Percentiles rank a stretch among this genome's conserved stretches.
phyloP scores from a whole-genome alignment of 1,284 basidiomycete species.

The Austroboletus novae-zelandiae region DNA sequence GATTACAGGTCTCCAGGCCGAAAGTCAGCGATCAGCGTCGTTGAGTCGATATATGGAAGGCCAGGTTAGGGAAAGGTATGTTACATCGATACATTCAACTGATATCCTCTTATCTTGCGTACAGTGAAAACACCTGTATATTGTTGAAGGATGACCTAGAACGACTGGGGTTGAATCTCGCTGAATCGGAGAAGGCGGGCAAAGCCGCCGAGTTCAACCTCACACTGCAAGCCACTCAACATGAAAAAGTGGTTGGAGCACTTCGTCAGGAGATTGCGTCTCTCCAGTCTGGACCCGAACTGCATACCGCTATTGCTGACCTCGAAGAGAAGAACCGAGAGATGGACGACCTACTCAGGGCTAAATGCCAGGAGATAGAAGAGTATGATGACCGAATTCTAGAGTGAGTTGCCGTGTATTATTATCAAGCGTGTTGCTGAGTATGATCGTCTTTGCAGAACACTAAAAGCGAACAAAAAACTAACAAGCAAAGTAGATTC shows the following conservation, averaged over 20 bases:
- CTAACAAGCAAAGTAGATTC: conserved; percentile 64
- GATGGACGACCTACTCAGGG: conserved; percentile 66
- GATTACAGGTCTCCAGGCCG: conserved; percentile 57
- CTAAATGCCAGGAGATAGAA: conserved; percentile 75
- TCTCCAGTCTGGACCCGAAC: conserved; percentile 51
- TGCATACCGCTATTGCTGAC: conserved; percentile 53
- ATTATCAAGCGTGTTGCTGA: conserved; percentile 1
- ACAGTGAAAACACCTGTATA: conserved; percentile 47
- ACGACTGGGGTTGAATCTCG: conserved; percentile 41
- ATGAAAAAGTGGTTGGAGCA: conserved; percentile 57
- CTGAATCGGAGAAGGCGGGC: conserved; percentile 53
- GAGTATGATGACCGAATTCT: conserved; percentile 77
- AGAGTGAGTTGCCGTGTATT: conserved; percentile 51
- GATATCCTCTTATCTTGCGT: conserved; percentile 3
- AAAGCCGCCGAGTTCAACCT: conserved; percentile 64
- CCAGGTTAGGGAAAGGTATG: conserved; percentile 58
- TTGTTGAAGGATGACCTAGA: conserved; percentile 49
- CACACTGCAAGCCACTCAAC: conserved; percentile 57
- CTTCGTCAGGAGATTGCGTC: conserved; percentile 55
- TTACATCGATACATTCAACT: not conserved
- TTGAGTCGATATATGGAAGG: conserved; percentile 59
- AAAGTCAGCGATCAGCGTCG: conserved; percentile 60
- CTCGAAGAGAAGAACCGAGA: conserved; percentile 67
- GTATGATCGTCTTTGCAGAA: conserved; percentile 37
- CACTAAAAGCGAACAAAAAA: conserved; percentile 77